phyloP scores from a whole-genome alignment of 2,329 filamentous ascomycete genomes.

The Colletotrichum australisinense region DNA sequence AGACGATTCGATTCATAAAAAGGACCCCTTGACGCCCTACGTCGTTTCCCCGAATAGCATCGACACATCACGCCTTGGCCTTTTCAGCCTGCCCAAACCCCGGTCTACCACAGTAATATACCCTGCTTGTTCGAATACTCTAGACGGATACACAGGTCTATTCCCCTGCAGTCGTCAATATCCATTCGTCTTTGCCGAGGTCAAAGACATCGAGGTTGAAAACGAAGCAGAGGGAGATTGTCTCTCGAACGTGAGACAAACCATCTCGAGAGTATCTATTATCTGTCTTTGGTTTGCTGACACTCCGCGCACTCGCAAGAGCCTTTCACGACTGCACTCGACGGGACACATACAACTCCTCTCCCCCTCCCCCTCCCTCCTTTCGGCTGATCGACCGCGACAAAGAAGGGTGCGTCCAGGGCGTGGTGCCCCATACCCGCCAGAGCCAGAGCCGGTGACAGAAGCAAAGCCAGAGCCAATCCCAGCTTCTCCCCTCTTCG shows the following conservation, averaged over 20 bases:
- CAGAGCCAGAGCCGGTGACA: slow-evolving; percentile 8
- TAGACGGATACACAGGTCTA: neutral
- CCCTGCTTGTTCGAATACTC: neutral
- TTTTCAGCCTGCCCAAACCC: neutral
- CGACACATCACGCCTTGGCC: slow-evolving; percentile 22
- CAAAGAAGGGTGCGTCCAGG: slow-evolving; percentile 20
- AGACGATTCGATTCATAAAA: neutral
- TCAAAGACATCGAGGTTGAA: neutral
- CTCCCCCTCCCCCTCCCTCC: slow-evolving; percentile 4
- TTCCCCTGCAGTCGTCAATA: neutral
- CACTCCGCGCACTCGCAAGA: neutral
- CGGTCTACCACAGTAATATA: neutral
- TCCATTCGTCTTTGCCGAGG: neutral
- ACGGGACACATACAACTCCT: neutral
- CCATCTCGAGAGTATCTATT: too few species aligned
- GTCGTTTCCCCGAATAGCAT: slow-evolving; percentile 15
- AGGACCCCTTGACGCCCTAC: slow-evolving; percentile 10
- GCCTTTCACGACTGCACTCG: too few species aligned
- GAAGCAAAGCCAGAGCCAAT: neutral
- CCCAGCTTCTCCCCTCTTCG: neutral
- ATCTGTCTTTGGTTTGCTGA: too few species aligned
- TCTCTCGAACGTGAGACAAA: too few species aligned
- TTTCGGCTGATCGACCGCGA: slow-evolving; percentile 33
- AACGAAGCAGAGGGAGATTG: too few species aligned
- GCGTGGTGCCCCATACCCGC: slow-evolving; percentile 29